Evolutionary conservation across 139 green algal genomes (phyloP).

Genomic region (Picochlorum costavermella): DNA sequence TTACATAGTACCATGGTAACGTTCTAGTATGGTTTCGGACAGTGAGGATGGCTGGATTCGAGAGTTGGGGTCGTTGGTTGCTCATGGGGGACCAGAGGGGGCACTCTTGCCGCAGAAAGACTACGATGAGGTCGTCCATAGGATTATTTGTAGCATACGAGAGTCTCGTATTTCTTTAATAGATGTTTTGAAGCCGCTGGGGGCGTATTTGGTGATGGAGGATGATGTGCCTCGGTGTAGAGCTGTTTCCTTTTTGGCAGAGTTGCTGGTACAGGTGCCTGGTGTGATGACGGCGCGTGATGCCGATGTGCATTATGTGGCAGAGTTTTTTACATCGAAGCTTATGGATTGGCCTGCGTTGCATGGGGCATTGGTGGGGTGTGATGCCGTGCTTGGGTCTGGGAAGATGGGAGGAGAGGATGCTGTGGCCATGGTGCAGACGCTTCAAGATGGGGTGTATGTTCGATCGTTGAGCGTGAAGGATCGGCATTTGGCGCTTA

Average conservation of each 20-base stretch:
- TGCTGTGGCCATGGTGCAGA: slow-evolving; percentile 5
- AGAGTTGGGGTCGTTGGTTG: neutral
- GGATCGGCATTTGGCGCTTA: slow-evolving; percentile 14
- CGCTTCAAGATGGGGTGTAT: slow-evolving; percentile 14
- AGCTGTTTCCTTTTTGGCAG: slow-evolving; percentile 15
- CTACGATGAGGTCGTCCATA: neutral
- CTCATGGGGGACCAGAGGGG: neutral
- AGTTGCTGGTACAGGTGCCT: slow-evolving; percentile 13
- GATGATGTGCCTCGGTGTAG: slow-evolving; percentile 11
- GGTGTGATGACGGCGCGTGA: neutral
- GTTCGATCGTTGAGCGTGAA: slow-evolving; percentile 10
- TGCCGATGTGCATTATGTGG: slow-evolving; percentile 13
- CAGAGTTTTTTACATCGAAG: slow-evolving; percentile 26
- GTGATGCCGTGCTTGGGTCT: slow-evolving; percentile 11
- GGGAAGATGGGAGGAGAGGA: neutral
- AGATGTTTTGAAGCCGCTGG: slow-evolving; percentile 16
- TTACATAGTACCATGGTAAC: too few species aligned
- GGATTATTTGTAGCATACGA: neutral
- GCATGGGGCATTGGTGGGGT: slow-evolving; percentile 22
- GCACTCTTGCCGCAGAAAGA: neutral
- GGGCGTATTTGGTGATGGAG: slow-evolving; percentile 13
- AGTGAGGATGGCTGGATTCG: too few species aligned
- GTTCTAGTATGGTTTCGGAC: too few species aligned
- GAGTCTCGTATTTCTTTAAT: neutral
- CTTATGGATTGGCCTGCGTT: slow-evolving; percentile 28